Base-by-base conservation (phyloP, 2,329 filamentous ascomycete species). In the Dothideomycetes sp. region DNA sequence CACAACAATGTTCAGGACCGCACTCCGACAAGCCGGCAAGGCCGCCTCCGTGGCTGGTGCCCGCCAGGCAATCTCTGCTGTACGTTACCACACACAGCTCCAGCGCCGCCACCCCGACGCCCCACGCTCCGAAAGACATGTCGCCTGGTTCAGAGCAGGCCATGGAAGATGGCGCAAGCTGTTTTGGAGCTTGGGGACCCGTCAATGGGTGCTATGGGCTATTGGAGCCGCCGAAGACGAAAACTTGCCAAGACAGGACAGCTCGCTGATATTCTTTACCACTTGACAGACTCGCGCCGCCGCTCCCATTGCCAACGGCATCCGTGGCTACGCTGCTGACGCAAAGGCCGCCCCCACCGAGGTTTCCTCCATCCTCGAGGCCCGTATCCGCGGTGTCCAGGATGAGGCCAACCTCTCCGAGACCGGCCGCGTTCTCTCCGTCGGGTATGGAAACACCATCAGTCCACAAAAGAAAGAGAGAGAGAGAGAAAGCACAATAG, bases 361-460 rank as follows among this genome's bases (percentile, higher is more conserved):
- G 77, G 89, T 96, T 59, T 96, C 91, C 57, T 95, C 89, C 57
- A 96, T 98, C 69, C 84, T 98, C 64, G 91, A 96, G 77, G 89
- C 96, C 79, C 80, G 88, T 71, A 98, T 98, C 63, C 85, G 91
- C 65, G 91, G 91, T 76, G 86, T 96, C 56, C 84, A 94, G 71
- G 91, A 96, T 74, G 91, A 96, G 76, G 76, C 85, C 64, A 79
- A 78, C 66, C 84, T 98, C 59, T 87, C 91, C 68, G 91, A 98
- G 83, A 98, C 91, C 64, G 91, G 91, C 65, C 87, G 89, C 73
- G 91, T 98, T 62, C 81, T 98, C 59, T 95, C 88, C 62, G 87
- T 98, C 69, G 89, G 89, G 89, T 96, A 93, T 65, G 87, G 81
- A 48, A 46, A 47, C 49, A 46, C 55, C 42, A 49, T 48, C 52